Evolutionary conservation across 1,139 yeast genomes (phyloP).

Genomic region (Kurtzmaniella quercitrusa): DNA sequence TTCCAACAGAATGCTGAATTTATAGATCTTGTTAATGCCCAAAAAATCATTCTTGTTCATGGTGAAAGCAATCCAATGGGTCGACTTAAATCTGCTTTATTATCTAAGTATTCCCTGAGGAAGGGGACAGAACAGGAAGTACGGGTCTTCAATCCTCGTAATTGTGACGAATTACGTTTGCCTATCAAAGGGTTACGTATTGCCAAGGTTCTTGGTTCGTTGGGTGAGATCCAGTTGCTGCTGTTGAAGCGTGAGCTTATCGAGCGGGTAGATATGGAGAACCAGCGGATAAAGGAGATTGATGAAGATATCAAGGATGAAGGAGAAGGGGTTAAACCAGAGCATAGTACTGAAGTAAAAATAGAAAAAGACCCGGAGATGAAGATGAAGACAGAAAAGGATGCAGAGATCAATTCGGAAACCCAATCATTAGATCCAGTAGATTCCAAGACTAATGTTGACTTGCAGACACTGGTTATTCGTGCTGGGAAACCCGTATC

Average conservation of each 20-base stretch:
- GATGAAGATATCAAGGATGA: conserved; percentile 12
- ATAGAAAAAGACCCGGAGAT: conserved; percentile 3
- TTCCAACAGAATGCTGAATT: conserved; percentile 89
- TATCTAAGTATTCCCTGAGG: conserved; percentile 77
- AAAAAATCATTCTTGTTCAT: conserved; percentile 82
- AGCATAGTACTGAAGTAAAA: conserved; percentile 11
- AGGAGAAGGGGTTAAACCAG: conserved; percentile 16
- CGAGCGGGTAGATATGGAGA: conserved; percentile 15
- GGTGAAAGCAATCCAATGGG: conserved; percentile 99
- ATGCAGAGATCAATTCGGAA: conserved; percentile 8
- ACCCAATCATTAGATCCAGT: conserved; percentile 4
- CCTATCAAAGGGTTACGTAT: conserved; percentile 80
- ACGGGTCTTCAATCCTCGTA: conserved; percentile 88
- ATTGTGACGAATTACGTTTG: conserved; percentile 75
- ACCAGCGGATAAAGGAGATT: conserved; percentile 8
- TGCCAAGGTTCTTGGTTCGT: conserved; percentile 79
- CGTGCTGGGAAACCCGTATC: conserved; percentile 49
- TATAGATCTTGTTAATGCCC: conserved; percentile 83
- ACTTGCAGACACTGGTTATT: conserved; percentile 8
- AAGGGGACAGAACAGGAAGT: conserved; percentile 89
- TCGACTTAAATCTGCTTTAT: conserved; percentile 83
- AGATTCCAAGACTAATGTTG: neutral
- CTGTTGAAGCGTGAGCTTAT: conserved; percentile 29
- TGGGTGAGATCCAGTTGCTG: conserved; percentile 54
- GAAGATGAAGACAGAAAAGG: too few relatives aligned